These are phyloP conservation scores for Saccharomyces pastorianus DNA, from an alignment of 1,139 yeast species.

Conservation along the genomic window DNA sequence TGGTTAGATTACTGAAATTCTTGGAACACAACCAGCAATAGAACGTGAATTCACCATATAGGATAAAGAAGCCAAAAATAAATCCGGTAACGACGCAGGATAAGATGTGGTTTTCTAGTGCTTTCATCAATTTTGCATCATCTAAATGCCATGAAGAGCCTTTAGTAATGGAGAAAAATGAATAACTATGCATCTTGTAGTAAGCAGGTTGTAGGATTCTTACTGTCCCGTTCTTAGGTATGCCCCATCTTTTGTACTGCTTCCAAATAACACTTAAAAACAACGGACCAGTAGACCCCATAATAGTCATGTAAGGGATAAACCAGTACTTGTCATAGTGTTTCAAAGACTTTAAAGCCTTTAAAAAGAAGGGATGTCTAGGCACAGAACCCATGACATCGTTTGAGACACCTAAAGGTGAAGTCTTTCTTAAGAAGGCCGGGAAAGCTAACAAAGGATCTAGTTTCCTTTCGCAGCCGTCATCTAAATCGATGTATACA, in stretches of 20 bases:
- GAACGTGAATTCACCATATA: constrained; percentile 56
- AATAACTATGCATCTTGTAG: constrained; percentile 47
- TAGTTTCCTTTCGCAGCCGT: constrained; percentile 68
- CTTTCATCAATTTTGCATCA: constrained; percentile 70
- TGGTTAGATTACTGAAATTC: constrained; percentile 1
- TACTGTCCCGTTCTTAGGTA: constrained; percentile 52
- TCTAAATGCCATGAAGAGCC: constrained; percentile 89
- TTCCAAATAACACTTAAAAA: constrained; percentile 82
- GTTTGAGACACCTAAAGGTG: constrained; percentile 86
- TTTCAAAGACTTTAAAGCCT: constrained; percentile 56
- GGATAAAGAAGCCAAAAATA: constrained; percentile 45
- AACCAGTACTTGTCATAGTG: constrained; percentile 65
- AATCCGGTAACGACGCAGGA: constrained; percentile 65
- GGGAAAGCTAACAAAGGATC: constrained; percentile 78
- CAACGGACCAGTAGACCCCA: constrained; percentile 90
- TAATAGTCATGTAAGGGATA: constrained; percentile 82
- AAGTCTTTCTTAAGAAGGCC: constrained; percentile 79
- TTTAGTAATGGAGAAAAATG: constrained; percentile 63
- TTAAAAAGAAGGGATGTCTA: constrained; percentile 73
- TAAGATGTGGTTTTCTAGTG: constrained; percentile 61
- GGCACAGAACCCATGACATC: constrained; percentile 91
- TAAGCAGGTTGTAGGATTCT: constrained; percentile 64
- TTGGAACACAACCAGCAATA: constrained; percentile 36
- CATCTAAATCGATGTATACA: constrained; percentile 81
- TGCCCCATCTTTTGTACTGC: constrained; percentile 74